These are phyloP conservation scores for Russula sp. DNA, from an alignment of 768 basidiomycete species.

Conservation along the genomic window DNA sequence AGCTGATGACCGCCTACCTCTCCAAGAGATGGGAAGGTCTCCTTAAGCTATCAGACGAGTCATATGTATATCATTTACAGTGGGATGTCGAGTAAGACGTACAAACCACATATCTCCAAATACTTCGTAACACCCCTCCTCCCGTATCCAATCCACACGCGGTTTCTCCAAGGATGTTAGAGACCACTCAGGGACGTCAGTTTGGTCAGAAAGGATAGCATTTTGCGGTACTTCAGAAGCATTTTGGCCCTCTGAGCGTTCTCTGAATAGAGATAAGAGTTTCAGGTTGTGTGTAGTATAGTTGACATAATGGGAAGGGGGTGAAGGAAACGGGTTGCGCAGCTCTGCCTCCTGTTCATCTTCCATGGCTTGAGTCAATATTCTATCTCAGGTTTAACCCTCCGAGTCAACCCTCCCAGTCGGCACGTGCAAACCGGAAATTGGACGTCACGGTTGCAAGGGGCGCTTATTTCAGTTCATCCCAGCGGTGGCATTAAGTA, in stretches of 20 bases:
- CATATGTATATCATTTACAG: not conserved
- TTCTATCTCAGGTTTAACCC: no score
- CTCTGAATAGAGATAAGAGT: conserved; percentile 55
- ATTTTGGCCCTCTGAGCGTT: conserved; percentile 38
- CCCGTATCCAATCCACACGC: conserved; percentile 84
- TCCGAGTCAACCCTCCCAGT: no score
- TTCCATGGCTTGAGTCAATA: conserved; percentile 38
- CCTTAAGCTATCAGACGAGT: conserved; percentile 55
- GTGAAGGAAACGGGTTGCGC: conserved; percentile 85
- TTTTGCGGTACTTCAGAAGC: conserved; percentile 46
- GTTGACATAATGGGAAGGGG: conserved; percentile 75
- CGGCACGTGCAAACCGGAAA: no score
- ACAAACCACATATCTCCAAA: conserved; percentile 93
- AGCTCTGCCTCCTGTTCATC: conserved; percentile 70
- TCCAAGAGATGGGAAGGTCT: conserved; percentile 73
- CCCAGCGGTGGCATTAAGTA: no score
- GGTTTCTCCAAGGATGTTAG: conserved; percentile 76
- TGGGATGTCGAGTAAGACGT: conserved; percentile 30
- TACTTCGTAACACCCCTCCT: conserved; percentile 74
- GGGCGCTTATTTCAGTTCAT: no score
- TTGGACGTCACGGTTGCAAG: no score
- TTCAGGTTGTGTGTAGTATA: conserved; percentile 72
- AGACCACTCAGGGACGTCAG: conserved; percentile 73
- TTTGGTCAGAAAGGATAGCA: conserved; percentile 61
- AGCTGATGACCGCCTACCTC: conserved; percentile 77